Evolutionary conservation across 2,329 filamentous ascomycete species (phyloP).

Genomic region (Colletotrichum ledebouriae): DNA sequence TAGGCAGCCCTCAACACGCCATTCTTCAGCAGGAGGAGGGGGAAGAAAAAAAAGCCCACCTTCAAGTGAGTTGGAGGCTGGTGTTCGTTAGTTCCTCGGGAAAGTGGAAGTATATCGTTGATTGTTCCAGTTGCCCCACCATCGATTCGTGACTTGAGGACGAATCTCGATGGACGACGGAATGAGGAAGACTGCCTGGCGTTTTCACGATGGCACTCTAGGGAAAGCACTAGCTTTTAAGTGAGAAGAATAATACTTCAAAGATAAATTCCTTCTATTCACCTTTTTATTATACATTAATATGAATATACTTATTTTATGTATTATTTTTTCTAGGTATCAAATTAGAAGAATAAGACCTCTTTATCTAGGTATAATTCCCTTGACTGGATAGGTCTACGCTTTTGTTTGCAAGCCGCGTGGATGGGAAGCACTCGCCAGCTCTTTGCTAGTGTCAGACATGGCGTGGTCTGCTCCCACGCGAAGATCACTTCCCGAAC

Average conservation of each 20-base stretch:
- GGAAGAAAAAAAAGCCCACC: not conserved
- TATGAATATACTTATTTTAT: no score
- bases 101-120: not conserved
- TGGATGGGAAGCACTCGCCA: no score
- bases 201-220: not conserved
- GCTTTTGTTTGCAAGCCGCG: no score
- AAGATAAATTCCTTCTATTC: no score
- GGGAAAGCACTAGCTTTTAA: not conserved
- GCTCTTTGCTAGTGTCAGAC: not conserved
- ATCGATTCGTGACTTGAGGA: not conserved
- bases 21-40: not conserved
- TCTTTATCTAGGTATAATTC: no score
- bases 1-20: not conserved
- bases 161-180: constrained; percentile 25
- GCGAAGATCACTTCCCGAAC: constrained; percentile 29
- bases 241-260: no score
- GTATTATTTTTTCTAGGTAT: no score
- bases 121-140: not conserved
- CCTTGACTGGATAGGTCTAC: no score
- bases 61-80: constrained; percentile 1
- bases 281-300: no score
- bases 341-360: no score
- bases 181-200: constrained; percentile 3
- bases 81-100: constrained; percentile 9
- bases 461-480: constrained; percentile 26